Evolutionary conservation across 805 yeast species (phyloP).

Genomic region (Candida verbasci): DNA sequence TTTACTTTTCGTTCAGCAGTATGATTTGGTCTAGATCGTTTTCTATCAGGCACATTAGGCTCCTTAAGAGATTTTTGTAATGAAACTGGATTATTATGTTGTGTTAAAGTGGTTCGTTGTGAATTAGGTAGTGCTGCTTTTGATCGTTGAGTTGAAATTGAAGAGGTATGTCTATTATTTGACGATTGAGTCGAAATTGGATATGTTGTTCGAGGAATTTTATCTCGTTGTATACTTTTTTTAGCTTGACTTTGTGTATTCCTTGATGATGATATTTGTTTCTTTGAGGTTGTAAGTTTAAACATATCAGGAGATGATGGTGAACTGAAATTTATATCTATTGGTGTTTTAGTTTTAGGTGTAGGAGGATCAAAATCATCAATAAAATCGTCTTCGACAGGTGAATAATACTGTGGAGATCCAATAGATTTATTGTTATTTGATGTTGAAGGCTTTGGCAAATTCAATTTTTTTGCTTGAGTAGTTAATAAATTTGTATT

Average conservation of each 20-base stretch:
- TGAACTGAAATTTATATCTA: not conserved
- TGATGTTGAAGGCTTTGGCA: not conserved
- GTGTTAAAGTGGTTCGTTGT: too few relatives aligned
- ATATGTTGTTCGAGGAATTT: too few relatives aligned
- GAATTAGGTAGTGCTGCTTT: too few relatives aligned
- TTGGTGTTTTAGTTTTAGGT: not conserved
- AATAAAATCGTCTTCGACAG: not conserved
- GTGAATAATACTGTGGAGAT: not conserved
- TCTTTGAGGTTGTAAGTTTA: not conserved
- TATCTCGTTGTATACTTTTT: too few relatives aligned
- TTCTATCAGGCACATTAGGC: constrained; percentile 5
- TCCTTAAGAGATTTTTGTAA: too few relatives aligned
- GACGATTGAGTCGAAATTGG: too few relatives aligned
- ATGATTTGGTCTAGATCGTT: constrained; percentile 59
- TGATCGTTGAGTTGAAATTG: not conserved
- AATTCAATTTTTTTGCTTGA: not conserved
- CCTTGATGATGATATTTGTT: too few relatives aligned
- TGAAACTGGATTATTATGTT: too few relatives aligned
- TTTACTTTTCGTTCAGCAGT: constrained; percentile 64
- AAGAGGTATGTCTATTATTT: too few relatives aligned
- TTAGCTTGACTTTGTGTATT: too few relatives aligned
- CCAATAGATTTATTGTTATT: too few relatives aligned
- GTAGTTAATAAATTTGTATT: not conserved
- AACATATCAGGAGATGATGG: not conserved
- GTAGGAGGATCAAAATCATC: not conserved